These are phyloP conservation scores for Eurotiales sp. DNA, from an alignment of 2,329 filamentous ascomycete genomes.

Conservation along the genomic window DNA sequence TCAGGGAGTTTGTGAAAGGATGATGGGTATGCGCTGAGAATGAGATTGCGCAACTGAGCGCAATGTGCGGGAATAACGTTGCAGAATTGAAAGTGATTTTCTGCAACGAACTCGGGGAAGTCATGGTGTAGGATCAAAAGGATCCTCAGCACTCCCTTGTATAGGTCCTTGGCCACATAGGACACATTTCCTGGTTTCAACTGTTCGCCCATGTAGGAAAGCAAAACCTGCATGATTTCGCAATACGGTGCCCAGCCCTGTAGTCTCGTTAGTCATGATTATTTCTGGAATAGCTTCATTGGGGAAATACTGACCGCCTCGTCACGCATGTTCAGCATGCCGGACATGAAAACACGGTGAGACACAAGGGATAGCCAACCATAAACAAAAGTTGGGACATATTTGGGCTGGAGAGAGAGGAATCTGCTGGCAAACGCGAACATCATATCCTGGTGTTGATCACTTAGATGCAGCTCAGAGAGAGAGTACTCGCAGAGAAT, in stretches of 20 bases:
- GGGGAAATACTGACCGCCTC: conserved; percentile 39
- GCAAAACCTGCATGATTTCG: conserved; percentile 67
- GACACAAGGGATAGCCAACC: conserved; percentile 79
- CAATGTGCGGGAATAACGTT: conserved; percentile 78
- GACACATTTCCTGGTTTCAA: conserved; percentile 69
- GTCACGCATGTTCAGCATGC: conserved; percentile 65
- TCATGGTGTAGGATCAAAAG: conserved; percentile 86
- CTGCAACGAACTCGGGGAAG: conserved; percentile 86
- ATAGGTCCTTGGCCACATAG: conserved; percentile 73
- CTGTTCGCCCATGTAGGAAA: conserved; percentile 73
- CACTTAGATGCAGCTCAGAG: conserved; percentile 55
- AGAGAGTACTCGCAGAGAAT: conserved; percentile 71
- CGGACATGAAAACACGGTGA: conserved; percentile 80
- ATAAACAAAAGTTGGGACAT: conserved; percentile 79
- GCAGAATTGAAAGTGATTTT: conserved; percentile 79
- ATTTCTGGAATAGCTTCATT: not conserved
- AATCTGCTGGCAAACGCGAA: conserved; percentile 69
- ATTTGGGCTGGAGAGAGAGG: conserved; percentile 67
- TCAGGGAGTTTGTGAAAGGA: conserved; percentile 68
- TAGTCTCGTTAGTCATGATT: conserved; percentile 9
- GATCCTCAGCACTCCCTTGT: conserved; percentile 77
- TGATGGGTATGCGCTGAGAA: conserved; percentile 74
- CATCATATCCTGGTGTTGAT: conserved; percentile 66
- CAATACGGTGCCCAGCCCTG: conserved; percentile 73
- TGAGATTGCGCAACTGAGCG: conserved; percentile 81